Percentiles rank a stretch among this genome's conserved stretches.
phyloP scores from a whole-genome alignment of 306 rosid species.

The Aeschynomene evenia region DNA sequence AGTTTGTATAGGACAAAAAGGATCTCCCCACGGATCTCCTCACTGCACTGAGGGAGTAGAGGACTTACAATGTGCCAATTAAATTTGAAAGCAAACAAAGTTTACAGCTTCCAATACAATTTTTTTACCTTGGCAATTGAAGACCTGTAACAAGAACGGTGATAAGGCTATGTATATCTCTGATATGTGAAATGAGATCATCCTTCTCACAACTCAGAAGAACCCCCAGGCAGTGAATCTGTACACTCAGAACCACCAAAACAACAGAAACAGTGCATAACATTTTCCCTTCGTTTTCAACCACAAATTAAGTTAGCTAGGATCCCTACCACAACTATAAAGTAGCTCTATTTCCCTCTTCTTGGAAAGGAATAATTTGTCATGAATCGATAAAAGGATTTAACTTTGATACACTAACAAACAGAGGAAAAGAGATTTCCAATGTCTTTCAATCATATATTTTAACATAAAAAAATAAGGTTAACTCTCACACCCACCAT shows the following conservation, averaged over 20 bases:
- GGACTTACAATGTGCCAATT: not conserved
- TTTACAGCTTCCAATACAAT: not conserved
- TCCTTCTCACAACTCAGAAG: constrained; percentile 62
- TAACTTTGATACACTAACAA: too few species aligned
- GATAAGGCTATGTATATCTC: constrained; percentile 51
- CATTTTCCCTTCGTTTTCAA: constrained; percentile 1
- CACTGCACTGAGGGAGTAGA: constrained; percentile 48
- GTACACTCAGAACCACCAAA: constrained; percentile 34
- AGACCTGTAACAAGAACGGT: constrained; percentile 77
- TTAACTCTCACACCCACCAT: too few species aligned
- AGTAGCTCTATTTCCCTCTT: too few species aligned
- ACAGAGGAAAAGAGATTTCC: too few species aligned
- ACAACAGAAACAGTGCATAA: constrained; percentile 9
- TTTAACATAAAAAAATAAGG: too few species aligned
- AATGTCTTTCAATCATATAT: too few species aligned
- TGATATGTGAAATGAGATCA: constrained; percentile 52
- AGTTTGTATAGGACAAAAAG: constrained; percentile 80
- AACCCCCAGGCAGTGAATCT: constrained; percentile 87
- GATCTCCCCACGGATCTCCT: constrained; percentile 86
- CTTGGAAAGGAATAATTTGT: too few species aligned
- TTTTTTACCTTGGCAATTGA: constrained; percentile 75
- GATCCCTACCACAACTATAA: too few species aligned
- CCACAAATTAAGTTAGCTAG: not conserved
- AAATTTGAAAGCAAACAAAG: constrained; percentile 9
- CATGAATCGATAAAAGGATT: not conserved